Conservation (phyloP, 768 basidiomycete species). For the Rhodotorula babjevae region DNA sequence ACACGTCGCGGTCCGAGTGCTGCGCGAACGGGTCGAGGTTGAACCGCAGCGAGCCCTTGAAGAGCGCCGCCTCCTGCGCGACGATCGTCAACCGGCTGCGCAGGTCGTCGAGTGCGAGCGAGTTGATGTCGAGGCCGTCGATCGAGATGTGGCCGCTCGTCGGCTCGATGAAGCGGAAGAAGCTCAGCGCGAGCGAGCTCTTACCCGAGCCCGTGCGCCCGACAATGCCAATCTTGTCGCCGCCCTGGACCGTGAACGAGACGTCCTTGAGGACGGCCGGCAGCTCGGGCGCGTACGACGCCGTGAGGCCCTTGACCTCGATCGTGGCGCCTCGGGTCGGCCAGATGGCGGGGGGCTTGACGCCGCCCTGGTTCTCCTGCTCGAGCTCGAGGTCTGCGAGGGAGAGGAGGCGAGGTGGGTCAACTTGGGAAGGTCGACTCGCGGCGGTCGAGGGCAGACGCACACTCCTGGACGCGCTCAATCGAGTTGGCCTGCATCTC, state of each 20-base stretch:
- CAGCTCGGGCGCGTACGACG: constrained; percentile 42
- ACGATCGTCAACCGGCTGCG: constrained; percentile 64
- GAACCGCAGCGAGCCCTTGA: constrained; percentile 65
- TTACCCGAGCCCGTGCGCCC: constrained; percentile 58
- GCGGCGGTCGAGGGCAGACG: not conserved
- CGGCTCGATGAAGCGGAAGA: constrained; percentile 52
- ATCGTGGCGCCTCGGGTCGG: constrained; percentile 47
- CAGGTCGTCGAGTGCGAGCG: constrained; percentile 53
- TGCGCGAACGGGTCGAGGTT: constrained; percentile 52
- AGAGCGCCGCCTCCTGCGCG: constrained; percentile 62
- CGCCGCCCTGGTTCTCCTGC: constrained; percentile 41
- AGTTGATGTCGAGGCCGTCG: constrained; percentile 49
- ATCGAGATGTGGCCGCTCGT: constrained; percentile 45
- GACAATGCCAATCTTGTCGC: constrained; percentile 50
- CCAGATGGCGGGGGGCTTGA: constrained; percentile 50
- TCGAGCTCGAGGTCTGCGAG: constrained; percentile 38
- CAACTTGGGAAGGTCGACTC: not conserved
- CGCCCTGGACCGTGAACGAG: constrained; percentile 42
- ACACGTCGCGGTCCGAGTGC: constrained; percentile 41
- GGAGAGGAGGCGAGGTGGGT: not conserved
- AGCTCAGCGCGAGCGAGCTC: constrained; percentile 48
- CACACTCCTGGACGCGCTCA: constrained; percentile 48
- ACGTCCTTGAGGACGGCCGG: constrained; percentile 48
- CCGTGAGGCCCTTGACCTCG: constrained; percentile 47
- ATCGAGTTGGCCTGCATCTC: constrained; percentile 50